These are phyloP conservation scores for Tetradesmus obliquus DNA, from an alignment of 139 green algal genomes.

Conservation along the genomic window DNA sequence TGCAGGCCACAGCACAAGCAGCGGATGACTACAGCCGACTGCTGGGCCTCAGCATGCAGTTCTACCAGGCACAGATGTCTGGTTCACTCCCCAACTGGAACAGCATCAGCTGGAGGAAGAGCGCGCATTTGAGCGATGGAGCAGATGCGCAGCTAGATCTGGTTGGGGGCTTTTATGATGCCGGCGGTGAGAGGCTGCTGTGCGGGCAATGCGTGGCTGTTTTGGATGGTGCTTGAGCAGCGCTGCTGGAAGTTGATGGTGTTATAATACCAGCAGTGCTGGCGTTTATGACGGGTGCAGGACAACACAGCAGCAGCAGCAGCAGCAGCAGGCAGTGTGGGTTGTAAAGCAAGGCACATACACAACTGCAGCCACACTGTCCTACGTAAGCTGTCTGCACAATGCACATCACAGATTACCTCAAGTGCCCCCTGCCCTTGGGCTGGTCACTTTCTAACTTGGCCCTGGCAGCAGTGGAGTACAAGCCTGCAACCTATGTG, in stretches of 20 bases:
- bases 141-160: constrained; percentile 51
- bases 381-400: not conserved
- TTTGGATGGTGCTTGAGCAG: not conserved
- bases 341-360: no score
- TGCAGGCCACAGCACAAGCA: not conserved
- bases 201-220: not conserved
- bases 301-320: not conserved
- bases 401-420: not conserved
- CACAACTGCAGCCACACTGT: not conserved
- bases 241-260: no score
- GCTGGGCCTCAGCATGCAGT: constrained; percentile 49
- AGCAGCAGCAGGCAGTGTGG: not conserved
- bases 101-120: constrained; percentile 12
- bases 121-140: constrained; percentile 24
- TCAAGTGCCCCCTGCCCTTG: not conserved
- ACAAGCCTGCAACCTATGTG: not conserved
- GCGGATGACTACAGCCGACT: constrained; percentile 47
- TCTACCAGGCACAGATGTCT: constrained; percentile 65
- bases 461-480: not conserved
- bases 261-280: no score
- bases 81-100: constrained; percentile 50
- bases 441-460: not conserved
- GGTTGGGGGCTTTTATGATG: constrained; percentile 66
- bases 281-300: not conserved
- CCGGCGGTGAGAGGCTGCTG: constrained; percentile 49